Percentiles rank a stretch among this genome's conserved stretches.
phyloP scores from a whole-genome alignment of 2,329 filamentous ascomycete species.

The Trichoderma pleuroti region DNA sequence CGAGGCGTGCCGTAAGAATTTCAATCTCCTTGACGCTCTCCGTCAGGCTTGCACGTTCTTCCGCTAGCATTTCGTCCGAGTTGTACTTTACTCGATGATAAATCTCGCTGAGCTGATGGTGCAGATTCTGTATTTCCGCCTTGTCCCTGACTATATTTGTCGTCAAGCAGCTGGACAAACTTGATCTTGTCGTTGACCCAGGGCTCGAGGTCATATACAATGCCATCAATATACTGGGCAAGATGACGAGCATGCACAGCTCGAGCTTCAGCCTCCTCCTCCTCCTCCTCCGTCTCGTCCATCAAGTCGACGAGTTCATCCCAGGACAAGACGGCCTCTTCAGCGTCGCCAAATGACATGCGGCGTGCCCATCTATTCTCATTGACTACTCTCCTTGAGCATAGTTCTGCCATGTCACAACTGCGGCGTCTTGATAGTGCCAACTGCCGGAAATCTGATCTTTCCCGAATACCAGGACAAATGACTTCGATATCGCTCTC shows the following conservation, averaged over 20 bases:
- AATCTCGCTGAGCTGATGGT: conserved; percentile 66
- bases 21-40: conserved; percentile 78
- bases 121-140: conserved; percentile 62
- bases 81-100: conserved; percentile 65
- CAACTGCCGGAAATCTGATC: conserved; percentile 40
- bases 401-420: conserved; percentile 37
- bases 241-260: conserved; percentile 56
- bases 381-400: conserved; percentile 37
- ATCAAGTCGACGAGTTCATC: conserved; percentile 47
- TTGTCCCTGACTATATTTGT: conserved; percentile 60
- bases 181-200: conserved; percentile 61
- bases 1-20: conserved; percentile 75
- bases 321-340: conserved; percentile 71
- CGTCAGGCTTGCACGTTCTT: conserved; percentile 64
- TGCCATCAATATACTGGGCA: conserved; percentile 48
- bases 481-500: conserved; percentile 37
- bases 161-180: conserved; percentile 57
- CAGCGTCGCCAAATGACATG: conserved; percentile 71
- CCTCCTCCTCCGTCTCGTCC: conserved; percentile 30
- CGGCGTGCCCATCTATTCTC: conserved; percentile 67
- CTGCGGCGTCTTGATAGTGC: conserved; percentile 62
- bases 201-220: conserved; percentile 52
- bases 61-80: conserved; percentile 64
- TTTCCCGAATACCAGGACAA: conserved; percentile 21
- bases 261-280: conserved; percentile 32